These are phyloP conservation scores for Picea sitchensis DNA, from an alignment of 75 land plant species.

Conservation along the genomic window DNA sequence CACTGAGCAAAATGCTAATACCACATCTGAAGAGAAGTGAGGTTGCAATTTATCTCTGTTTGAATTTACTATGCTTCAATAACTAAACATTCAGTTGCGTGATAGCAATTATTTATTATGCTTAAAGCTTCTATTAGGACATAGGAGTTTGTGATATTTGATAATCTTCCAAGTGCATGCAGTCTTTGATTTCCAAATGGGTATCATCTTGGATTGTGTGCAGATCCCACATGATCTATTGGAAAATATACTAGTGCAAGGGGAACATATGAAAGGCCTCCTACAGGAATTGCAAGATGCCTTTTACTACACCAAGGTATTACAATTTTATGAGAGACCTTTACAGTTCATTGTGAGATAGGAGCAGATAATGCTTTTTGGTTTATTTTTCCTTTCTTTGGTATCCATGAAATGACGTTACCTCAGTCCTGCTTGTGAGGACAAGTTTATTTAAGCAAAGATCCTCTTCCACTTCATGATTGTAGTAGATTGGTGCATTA, in stretches of 20 bases:
- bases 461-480: too few species aligned
- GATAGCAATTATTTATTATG: too few species aligned
- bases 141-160: not conserved
- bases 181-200: not conserved
- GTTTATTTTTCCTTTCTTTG: too few species aligned
- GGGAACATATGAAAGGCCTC: conserved; percentile 76
- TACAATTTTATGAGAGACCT: too few species aligned
- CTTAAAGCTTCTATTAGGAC: too few species aligned
- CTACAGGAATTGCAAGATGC: conserved; percentile 90
- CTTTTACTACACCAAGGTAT: conserved; percentile 67
- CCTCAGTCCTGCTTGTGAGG: too few species aligned
- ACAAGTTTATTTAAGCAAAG: too few species aligned
- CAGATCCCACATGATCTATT: conserved; percentile 87
- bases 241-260: conserved; percentile 87
- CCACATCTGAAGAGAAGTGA: conserved; percentile 80
- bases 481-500: too few species aligned
- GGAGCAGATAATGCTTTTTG: not conserved
- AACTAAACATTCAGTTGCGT: not conserved
- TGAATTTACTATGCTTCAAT: not conserved
- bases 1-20: conserved; percentile 77
- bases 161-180: too few species aligned
- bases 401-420: too few species aligned
- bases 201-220: not conserved
- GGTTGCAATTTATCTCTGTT: conserved; percentile 40
- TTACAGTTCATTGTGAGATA: not conserved